Conservation (phyloP, 2,329 filamentous ascomycete genomes). For the Trichoderma citrinoviride region DNA sequence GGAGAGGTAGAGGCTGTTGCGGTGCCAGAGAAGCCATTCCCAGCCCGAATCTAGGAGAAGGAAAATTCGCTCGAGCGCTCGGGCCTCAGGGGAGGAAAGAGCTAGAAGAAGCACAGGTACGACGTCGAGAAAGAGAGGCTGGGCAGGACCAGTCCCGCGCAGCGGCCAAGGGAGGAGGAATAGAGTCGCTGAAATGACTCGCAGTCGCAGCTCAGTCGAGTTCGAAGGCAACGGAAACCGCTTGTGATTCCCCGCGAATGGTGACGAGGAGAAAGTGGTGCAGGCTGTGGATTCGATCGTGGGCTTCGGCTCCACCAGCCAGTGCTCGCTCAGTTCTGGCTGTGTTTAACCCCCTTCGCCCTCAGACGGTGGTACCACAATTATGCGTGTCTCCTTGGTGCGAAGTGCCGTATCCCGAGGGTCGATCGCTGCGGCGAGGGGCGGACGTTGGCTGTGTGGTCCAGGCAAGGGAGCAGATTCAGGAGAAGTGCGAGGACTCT, state of each 20-base stretch:
- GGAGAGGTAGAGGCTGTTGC: conserved; percentile 19
- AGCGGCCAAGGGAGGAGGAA: neutral
- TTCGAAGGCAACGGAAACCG: neutral
- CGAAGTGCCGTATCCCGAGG: neutral
- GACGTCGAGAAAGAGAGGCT: neutral
- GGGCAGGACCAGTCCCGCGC: conserved; percentile 13
- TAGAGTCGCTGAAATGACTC: conserved; percentile 1
- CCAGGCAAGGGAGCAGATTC: neutral
- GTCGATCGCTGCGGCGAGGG: neutral
- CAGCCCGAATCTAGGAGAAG: neutral
- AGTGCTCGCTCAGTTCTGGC: neutral
- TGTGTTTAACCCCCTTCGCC: neutral
- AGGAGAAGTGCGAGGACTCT: conserved; percentile 3
- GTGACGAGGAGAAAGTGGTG: conserved; percentile 5
- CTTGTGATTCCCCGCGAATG: too few relatives aligned
- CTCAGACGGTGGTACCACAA: neutral
- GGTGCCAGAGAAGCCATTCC: conserved; percentile 24
- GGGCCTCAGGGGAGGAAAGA: neutral
- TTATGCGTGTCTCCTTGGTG: neutral
- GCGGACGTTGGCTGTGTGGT: neutral
- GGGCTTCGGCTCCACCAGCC: too few relatives aligned
- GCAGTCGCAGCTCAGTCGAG: neutral
- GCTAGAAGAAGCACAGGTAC: neutral
- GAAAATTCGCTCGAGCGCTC: neutral
- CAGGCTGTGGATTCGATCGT: conserved; percentile 8